Evolutionary conservation across 306 rosid genomes (phyloP).

Genomic region (Abrus precatorius): DNA sequence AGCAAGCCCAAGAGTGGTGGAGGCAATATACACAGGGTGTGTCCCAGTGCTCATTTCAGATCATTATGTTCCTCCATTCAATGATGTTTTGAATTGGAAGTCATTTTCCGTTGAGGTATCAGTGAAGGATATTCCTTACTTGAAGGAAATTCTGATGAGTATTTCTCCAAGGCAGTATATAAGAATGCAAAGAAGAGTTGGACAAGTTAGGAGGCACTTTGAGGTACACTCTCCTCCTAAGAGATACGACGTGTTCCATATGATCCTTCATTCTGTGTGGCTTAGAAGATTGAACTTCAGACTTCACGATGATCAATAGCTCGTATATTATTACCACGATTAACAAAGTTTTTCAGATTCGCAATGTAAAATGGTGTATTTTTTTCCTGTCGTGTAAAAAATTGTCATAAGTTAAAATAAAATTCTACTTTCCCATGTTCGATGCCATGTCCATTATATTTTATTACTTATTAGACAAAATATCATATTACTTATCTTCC

Average conservation of each 20-base stretch:
- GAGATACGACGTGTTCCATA: conserved; percentile 85
- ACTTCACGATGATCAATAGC: conserved; percentile 57
- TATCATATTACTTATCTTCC: not conserved
- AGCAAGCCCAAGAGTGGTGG: conserved; percentile 92
- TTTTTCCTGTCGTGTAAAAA: conserved; percentile 26
- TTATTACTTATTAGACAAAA: not conserved
- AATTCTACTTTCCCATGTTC: not conserved
- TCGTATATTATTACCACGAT: not conserved
- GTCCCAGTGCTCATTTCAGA: conserved; percentile 90
- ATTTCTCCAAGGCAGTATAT: conserved; percentile 75
- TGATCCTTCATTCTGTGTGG: conserved; percentile 95
- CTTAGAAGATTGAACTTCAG: conserved; percentile 83
- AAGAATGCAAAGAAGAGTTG: conserved; percentile 88
- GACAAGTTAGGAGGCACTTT: conserved; percentile 75
- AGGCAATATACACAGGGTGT: conserved; percentile 94
- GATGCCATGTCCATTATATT: not conserved
- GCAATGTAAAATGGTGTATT: conserved; percentile 27
- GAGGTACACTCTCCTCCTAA: conserved; percentile 83
- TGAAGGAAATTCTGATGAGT: conserved; percentile 75
- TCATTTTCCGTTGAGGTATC: conserved; percentile 82
- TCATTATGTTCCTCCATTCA: conserved; percentile 82
- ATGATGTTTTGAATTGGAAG: conserved; percentile 92
- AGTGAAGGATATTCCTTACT: conserved; percentile 69
- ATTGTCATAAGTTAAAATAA: not conserved
- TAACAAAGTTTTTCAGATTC: conserved; percentile 5